These are phyloP conservation scores for Angomonas ambiguus DNA, from an alignment of 208 protist genomes.

Conservation along the genomic window DNA sequence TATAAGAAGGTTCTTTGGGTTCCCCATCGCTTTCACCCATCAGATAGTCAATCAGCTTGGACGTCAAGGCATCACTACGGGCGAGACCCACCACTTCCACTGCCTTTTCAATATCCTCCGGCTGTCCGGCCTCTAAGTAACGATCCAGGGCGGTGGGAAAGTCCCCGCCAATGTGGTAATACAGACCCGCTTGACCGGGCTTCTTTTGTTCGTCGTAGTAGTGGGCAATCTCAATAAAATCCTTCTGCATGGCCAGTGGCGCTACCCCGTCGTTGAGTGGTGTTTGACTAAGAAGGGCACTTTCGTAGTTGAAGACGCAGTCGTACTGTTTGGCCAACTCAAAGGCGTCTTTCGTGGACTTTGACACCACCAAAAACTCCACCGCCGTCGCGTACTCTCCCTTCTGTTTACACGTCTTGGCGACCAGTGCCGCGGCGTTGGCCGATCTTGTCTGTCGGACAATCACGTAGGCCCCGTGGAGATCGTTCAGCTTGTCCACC, in stretches of 20 bases:
- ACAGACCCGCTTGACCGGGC: slow-evolving; percentile 83
- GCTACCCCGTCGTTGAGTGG: slow-evolving; percentile 85
- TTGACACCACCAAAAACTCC: slow-evolving; percentile 96
- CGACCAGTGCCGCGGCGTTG: slow-evolving; percentile 91
- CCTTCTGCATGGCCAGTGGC: slow-evolving; percentile 43
- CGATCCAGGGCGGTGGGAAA: slow-evolving; percentile 85
- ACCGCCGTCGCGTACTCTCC: slow-evolving; percentile 89
- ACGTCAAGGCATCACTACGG: slow-evolving; percentile 90
- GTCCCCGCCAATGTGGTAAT: slow-evolving; percentile 91
- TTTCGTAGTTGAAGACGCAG: slow-evolving; percentile 86
- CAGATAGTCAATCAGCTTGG: slow-evolving; percentile 94
- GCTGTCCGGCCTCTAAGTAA: slow-evolving; percentile 84
- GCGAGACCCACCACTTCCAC: slow-evolving; percentile 92
- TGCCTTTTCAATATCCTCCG: slow-evolving; percentile 90
- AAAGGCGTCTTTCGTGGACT: slow-evolving; percentile 91
- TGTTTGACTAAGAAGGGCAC: slow-evolving; percentile 65
- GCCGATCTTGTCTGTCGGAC: slow-evolving; percentile 90
- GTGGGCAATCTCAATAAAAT: slow-evolving; percentile 87
- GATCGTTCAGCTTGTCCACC: slow-evolving; percentile 91
- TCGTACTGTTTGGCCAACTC: slow-evolving; percentile 88
- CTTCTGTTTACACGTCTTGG: slow-evolving; percentile 83
- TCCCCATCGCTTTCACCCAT: slow-evolving; percentile 94
- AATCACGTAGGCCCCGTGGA: slow-evolving; percentile 93
- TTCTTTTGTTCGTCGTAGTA: slow-evolving; percentile 91
- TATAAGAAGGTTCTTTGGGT: slow-evolving; percentile 96